Conservation (phyloP, 2,329 filamentous ascomycete species). For the Lizonia empirigonia region DNA sequence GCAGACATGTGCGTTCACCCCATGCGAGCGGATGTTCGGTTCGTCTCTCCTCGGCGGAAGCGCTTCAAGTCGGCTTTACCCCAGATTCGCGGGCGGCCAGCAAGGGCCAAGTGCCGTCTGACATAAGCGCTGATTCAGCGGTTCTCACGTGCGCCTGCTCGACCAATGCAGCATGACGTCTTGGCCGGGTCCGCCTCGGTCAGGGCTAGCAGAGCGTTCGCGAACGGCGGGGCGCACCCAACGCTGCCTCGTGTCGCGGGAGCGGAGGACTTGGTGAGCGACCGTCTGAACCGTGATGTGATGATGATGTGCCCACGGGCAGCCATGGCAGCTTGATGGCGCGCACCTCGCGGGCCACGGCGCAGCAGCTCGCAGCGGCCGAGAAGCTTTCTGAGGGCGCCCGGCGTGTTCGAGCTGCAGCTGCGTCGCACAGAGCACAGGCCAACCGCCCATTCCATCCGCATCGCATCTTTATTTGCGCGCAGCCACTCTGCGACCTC, state of each 20-base stretch:
- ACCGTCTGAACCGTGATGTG: not conserved
- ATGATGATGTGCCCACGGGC: not conserved
- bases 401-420: conserved; percentile 1
- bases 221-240: conserved; percentile 9
- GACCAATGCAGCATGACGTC: conserved; percentile 9
- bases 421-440: conserved; percentile 1
- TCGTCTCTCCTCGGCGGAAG: conserved; percentile 4
- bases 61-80: conserved; percentile 17
- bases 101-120: not conserved
- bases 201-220: conserved; percentile 3
- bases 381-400: not conserved
- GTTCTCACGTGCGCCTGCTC: conserved; percentile 3
- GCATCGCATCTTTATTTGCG: conserved; percentile 7
- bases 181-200: not conserved
- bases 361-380: conserved; percentile 1
- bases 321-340: not conserved
- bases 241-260: not conserved
- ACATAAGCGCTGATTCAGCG: conserved; percentile 14
- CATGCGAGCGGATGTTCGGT: conserved; percentile 16
- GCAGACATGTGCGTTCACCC: conserved; percentile 7
- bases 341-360: not conserved
- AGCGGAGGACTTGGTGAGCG: not conserved
- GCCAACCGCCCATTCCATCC: conserved; percentile 4
- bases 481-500: conserved; percentile 6
- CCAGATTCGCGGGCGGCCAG: not conserved